These are phyloP conservation scores for Tetramitus jugosus DNA, from an alignment of 208 protist species.

Conservation along the genomic window DNA sequence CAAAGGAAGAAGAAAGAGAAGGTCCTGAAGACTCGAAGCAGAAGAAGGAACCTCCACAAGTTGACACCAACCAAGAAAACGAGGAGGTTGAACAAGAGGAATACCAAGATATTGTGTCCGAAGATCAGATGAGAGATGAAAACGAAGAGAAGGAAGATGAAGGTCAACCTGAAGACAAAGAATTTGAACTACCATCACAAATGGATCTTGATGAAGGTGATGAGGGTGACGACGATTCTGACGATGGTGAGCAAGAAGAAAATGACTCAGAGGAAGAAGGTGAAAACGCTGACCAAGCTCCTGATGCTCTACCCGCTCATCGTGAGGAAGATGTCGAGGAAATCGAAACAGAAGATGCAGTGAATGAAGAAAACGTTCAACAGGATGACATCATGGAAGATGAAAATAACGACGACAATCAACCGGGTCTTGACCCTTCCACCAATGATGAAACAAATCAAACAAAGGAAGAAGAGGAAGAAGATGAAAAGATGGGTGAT, in stretches of 20 bases:
- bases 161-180: slow-evolving; percentile 26
- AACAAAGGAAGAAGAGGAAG: slow-evolving; percentile 52
- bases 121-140: slow-evolving; percentile 26
- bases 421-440: not conserved
- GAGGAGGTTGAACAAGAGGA: slow-evolving; percentile 41
- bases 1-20: slow-evolving; percentile 10
- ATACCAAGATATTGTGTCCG: slow-evolving; percentile 38
- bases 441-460: not conserved
- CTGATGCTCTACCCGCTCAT: slow-evolving; percentile 58
- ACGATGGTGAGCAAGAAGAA: slow-evolving; percentile 31
- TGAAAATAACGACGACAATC: slow-evolving; percentile 39
- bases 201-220: slow-evolving; percentile 47
- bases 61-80: slow-evolving; percentile 33
- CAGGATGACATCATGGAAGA: slow-evolving; percentile 41
- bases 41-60: slow-evolving; percentile 31
- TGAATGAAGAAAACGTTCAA: slow-evolving; percentile 36
- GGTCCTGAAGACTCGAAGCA: slow-evolving; percentile 18
- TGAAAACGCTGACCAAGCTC: slow-evolving; percentile 66
- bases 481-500: slow-evolving; percentile 57
- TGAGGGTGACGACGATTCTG: slow-evolving; percentile 33
- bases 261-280: slow-evolving; percentile 49
- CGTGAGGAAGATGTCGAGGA: slow-evolving; percentile 38
- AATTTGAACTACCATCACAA: slow-evolving; percentile 37
- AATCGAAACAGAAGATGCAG: slow-evolving; percentile 30
- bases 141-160: slow-evolving; percentile 38